Evolutionary conservation across 768 basidiomycete genomes (phyloP).

Genomic region (Tricholoma saponaceum): DNA sequence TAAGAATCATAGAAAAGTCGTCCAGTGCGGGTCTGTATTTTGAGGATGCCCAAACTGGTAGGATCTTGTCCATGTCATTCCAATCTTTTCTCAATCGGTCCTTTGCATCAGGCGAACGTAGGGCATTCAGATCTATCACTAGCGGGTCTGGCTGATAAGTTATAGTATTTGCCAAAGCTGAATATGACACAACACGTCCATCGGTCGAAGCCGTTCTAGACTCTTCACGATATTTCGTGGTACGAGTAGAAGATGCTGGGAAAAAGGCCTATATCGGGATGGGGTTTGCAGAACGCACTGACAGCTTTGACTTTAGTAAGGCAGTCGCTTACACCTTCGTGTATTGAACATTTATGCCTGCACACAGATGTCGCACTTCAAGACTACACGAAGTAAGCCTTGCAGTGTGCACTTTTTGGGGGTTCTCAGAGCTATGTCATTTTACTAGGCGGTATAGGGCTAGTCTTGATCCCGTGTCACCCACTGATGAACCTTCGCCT

Average conservation of each 20-base stretch:
- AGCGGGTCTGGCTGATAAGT: constrained; percentile 14
- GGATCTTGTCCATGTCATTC: constrained; percentile 12
- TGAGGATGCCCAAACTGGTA: constrained; percentile 79
- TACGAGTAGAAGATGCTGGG: constrained; percentile 85
- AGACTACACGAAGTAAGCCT: constrained; percentile 73
- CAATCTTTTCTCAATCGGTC: constrained; percentile 7
- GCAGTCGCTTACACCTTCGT: constrained; percentile 5
- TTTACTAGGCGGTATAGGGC: constrained; percentile 57
- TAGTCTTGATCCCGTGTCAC: constrained; percentile 47
- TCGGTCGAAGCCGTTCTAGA: constrained; percentile 95
- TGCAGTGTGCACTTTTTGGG: background rate
- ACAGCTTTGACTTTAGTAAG: constrained; percentile 92
- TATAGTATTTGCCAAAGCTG: constrained; percentile 82
- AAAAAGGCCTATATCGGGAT: constrained; percentile 91
- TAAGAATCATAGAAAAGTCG: constrained; percentile 80
- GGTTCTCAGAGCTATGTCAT: constrained; percentile 9
- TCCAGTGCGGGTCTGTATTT: constrained; percentile 66
- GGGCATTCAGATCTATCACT: constrained; percentile 19
- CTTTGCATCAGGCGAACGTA: constrained; percentile 58
- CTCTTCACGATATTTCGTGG: constrained; percentile 92
- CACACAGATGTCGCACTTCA: constrained; percentile 74
- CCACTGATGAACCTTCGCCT: constrained; percentile 50
- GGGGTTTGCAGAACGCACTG: constrained; percentile 85
- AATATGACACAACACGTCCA: constrained; percentile 74
- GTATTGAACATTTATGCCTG: constrained; percentile 3